Evolutionary conservation across 345 rosid genomes (phyloP).

Genomic region (Gossypium sturtianum): DNA sequence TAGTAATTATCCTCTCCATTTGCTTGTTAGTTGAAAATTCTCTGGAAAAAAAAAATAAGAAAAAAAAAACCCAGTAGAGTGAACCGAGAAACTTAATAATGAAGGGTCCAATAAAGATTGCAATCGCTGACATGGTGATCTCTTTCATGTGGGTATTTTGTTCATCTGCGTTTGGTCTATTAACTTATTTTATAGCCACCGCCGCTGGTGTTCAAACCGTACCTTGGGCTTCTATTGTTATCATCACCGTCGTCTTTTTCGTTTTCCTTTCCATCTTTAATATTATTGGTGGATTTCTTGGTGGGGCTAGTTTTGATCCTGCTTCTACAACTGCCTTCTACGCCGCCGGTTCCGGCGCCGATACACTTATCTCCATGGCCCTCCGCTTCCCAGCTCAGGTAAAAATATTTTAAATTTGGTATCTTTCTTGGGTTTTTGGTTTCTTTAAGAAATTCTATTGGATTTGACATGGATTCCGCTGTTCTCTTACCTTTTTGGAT

Average conservation of each 20-base stretch:
- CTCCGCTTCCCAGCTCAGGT: conserved; percentile 91
- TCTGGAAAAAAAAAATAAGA: not conserved
- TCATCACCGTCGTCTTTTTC: conserved; percentile 53
- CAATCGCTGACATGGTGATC: conserved; percentile 55
- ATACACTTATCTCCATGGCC: conserved; percentile 67
- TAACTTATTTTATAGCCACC: conserved; percentile 44
- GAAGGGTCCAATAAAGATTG: conserved; percentile 53
- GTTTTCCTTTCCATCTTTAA: conserved; percentile 53
- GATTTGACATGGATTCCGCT: not conserved
- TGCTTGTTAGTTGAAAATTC: not conserved
- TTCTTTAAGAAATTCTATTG: not conserved
- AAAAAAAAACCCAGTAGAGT: too few species aligned
- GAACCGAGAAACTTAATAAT: conserved; percentile 9
- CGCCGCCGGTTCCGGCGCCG: conserved; percentile 70
- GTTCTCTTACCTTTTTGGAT: not conserved
- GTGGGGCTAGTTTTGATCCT: conserved; percentile 95
- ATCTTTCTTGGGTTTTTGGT: not conserved
- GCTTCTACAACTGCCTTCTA: conserved; percentile 75
- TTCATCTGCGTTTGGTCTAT: conserved; percentile 52
- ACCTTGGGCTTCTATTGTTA: conserved; percentile 45
- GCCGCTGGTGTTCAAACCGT: conserved; percentile 43
- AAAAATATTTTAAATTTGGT: not conserved
- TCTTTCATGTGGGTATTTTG: conserved; percentile 72
- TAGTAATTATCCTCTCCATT: not conserved
- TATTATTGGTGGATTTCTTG: conserved; percentile 48